Evolutionary conservation across 2,329 filamentous ascomycete genomes (phyloP), one percentile per base, ranked within the genome.

Genomic region (Fusarium falciforme): DNA sequence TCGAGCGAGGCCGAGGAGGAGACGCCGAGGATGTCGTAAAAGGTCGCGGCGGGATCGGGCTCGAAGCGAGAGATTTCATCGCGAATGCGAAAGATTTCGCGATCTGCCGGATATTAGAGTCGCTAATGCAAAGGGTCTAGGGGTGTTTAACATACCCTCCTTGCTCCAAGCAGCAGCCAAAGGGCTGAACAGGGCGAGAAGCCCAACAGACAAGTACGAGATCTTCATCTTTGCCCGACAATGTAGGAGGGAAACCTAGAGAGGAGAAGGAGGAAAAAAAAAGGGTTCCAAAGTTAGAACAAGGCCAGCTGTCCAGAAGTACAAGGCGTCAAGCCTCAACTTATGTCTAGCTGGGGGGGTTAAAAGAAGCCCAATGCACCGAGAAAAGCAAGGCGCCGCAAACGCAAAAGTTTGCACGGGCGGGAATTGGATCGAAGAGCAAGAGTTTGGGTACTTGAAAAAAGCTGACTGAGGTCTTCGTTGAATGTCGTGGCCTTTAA

Each of bases 81-180:
- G 80, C 93, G 93, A 72, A 99, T 89, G 78, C 95, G 93, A 87
- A 99, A 99, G 86, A 99, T 98, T 85, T 99, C 96, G 81, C 97
- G 94, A 85, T 99, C 96, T 97, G 31, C 55, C 20, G 27, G n/a
- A 11, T 14, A 72, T 76, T 52, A 68, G 55, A 47, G n/a, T 62
- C 49, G 59, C 60, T 12, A 44, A 59, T 64, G 17, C 17, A 9
- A 16, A 52, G 40, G 25, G 61, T 52, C 10, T 52, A 29, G 35
- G 20, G 35, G 20, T 47, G 20, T 7, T 58, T 33, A 20, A 82
- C 86, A 77, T 84, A 93, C 94, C 94, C 89, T 97, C 94, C 84
- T 96, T 96, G 66, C 90, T 91, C 94, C 95, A 98, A 55, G 94
- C 94, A 59, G 91, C 89, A 68, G 89, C 89, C 71, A 95, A 83